Conservation (phyloP, 2,329 filamentous ascomycete species). For the Penicillium sp. region DNA sequence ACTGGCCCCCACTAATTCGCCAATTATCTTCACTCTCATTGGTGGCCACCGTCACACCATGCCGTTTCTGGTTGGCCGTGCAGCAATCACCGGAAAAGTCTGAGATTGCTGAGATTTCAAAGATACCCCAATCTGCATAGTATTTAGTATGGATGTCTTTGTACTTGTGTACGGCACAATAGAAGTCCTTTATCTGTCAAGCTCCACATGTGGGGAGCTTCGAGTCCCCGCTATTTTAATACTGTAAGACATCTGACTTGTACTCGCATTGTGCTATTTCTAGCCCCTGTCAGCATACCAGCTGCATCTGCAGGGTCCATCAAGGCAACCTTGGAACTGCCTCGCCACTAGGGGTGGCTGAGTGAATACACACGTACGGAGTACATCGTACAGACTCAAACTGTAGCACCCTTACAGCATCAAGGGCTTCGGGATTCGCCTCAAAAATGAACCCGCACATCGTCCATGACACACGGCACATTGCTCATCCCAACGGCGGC, state of each 20-base stretch:
- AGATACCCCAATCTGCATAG: too few species aligned
- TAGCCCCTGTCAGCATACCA: conserved; percentile 17
- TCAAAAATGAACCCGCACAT: not conserved
- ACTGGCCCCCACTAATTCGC: not conserved
- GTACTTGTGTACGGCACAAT: too few species aligned
- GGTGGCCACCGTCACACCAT: conserved; percentile 18
- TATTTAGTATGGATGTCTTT: not conserved
- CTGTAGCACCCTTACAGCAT: conserved; percentile 1
- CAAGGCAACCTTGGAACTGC: conserved; percentile 7
- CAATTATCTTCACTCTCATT: conserved; percentile 19
- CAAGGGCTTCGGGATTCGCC: not conserved
- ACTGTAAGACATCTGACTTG: not conserved
- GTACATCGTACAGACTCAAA: too few species aligned
- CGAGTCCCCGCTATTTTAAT: conserved; percentile 2
- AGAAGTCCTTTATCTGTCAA: not conserved
- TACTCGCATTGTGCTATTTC: not conserved
- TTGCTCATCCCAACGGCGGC: conserved; percentile 19
- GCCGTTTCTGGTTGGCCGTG: conserved; percentile 22
- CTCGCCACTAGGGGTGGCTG: conserved; percentile 18
- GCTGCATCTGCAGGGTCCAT: conserved; percentile 9
- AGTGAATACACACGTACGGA: not conserved
- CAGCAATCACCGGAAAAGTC: conserved; percentile 15
- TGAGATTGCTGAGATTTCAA: not conserved
- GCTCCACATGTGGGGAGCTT: conserved; percentile 11
- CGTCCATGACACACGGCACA: not conserved